Conservation (phyloP, 805 yeast species). For the Dipodascus geniculatus region DNA sequence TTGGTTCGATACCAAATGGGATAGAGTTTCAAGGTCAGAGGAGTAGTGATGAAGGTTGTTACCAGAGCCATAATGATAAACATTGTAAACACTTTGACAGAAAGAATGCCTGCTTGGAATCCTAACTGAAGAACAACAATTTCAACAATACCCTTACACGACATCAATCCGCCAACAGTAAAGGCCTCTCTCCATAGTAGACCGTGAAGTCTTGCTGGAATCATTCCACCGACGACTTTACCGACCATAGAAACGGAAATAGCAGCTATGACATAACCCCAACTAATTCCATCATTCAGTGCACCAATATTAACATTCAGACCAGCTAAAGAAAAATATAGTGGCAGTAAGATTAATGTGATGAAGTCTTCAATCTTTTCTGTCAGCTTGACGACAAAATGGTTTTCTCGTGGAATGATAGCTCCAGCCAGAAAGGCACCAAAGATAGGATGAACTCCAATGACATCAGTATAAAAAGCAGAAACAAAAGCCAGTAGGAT, state of each 20-base stretch:
- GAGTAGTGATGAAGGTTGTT: slow-evolving; percentile 71
- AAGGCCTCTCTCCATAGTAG: slow-evolving; percentile 62
- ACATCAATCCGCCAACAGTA: slow-evolving; percentile 72
- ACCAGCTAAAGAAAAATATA: slow-evolving; percentile 74
- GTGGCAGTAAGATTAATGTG: slow-evolving; percentile 57
- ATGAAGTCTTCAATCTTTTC: slow-evolving; percentile 72
- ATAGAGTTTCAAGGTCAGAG: slow-evolving; percentile 49
- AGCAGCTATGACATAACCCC: slow-evolving; percentile 68
- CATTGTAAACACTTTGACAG: slow-evolving; percentile 60
- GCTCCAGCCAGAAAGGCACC: slow-evolving; percentile 76
- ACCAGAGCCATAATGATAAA: slow-evolving; percentile 73
- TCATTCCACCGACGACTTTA: slow-evolving; percentile 54
- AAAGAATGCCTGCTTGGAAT: slow-evolving; percentile 55
- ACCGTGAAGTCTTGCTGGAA: slow-evolving; percentile 51
- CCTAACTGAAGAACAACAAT: slow-evolving; percentile 71
- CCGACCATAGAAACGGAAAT: slow-evolving; percentile 57
- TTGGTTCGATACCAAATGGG: slow-evolving; percentile 32
- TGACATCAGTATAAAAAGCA: slow-evolving; percentile 69
- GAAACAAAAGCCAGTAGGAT: slow-evolving; percentile 48
- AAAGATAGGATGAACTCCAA: slow-evolving; percentile 79
- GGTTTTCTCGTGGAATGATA: slow-evolving; percentile 65
- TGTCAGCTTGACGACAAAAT: slow-evolving; percentile 55
- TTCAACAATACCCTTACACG: slow-evolving; percentile 82
- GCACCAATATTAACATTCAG: slow-evolving; percentile 56
- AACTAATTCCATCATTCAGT: slow-evolving; percentile 52